Evolutionary conservation across 208 protist genomes (phyloP).

Genomic region (Trypanosoma rangeli): DNA sequence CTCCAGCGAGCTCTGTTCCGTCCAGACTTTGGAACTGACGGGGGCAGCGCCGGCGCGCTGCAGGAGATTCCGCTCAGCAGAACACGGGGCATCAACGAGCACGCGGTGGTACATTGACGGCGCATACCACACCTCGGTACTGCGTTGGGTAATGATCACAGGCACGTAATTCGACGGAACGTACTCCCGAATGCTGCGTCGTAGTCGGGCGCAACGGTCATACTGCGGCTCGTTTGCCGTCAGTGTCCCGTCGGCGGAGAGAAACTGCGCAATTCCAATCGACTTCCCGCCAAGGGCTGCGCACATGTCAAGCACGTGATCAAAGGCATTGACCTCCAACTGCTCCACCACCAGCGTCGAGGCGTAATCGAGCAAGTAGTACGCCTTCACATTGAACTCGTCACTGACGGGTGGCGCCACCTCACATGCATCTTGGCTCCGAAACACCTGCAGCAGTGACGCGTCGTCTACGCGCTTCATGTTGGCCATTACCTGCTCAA

Average conservation of each 20-base stretch:
- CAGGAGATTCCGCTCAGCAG: constrained; percentile 89
- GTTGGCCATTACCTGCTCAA: constrained; percentile 49
- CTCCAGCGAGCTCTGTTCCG: constrained; percentile 33
- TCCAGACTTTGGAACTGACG: constrained; percentile 53
- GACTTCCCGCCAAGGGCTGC: constrained; percentile 79
- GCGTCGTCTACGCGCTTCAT: constrained; percentile 51
- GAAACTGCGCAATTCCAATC: constrained; percentile 76
- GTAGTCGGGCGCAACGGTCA: constrained; percentile 70
- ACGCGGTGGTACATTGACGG: constrained; percentile 73
- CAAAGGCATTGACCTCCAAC: constrained; percentile 63
- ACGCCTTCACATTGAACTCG: constrained; percentile 64
- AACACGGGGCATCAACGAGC: constrained; percentile 93
- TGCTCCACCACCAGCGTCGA: constrained; percentile 73
- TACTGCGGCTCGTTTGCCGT: constrained; percentile 62
- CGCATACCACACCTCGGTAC: constrained; percentile 69
- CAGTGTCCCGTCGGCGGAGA: constrained; percentile 64
- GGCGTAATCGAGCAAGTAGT: constrained; percentile 85
- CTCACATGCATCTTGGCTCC: constrained; percentile 7
- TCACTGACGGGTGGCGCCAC: constrained; percentile 19
- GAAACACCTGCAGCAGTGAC: constrained; percentile 51
- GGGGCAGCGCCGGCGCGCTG: constrained; percentile 49
- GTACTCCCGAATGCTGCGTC: constrained; percentile 67
- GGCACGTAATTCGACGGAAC: constrained; percentile 65
- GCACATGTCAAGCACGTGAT: constrained; percentile 85
- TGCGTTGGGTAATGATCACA: constrained; percentile 61